phyloP scores from a whole-genome alignment of 129 eudicot species.

The Pittosporum tobira region DNA sequence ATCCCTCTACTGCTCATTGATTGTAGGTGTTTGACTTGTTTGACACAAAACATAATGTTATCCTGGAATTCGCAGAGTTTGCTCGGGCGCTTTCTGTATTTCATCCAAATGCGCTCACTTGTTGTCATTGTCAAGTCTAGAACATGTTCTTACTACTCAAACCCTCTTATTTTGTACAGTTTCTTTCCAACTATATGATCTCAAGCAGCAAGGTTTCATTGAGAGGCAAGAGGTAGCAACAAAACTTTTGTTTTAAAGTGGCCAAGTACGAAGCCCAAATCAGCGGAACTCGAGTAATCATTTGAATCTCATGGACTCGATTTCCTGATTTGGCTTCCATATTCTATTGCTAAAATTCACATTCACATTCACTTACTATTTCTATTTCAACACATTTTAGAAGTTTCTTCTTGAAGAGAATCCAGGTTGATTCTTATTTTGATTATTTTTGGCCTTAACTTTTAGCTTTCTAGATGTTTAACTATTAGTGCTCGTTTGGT shows the following conservation, averaged over 20 bases:
- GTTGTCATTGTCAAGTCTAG: no score
- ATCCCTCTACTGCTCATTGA: background rate
- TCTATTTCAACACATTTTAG: no score
- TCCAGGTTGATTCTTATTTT: no score
- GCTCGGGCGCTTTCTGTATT: constrained; percentile 90
- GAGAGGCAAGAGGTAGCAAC: constrained; percentile 79
- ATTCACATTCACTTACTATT: no score
- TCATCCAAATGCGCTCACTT: constrained; percentile 94
- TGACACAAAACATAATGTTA: constrained; percentile 82
- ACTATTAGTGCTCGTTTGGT: no score
- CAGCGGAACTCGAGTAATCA: background rate
- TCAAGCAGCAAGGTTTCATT: constrained; percentile 90
- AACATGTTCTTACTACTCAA: no score
- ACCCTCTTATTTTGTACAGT: constrained; percentile 41
- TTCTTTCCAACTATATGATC: constrained; percentile 86
- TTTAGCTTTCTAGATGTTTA: no score
- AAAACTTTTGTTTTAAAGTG: background rate
- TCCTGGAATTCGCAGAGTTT: constrained; percentile 80
- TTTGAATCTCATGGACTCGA: background rate
- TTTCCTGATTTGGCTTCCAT: background rate
- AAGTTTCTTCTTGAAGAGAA: no score
- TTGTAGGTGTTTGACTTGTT: constrained; percentile 83
- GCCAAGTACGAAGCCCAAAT: background rate
- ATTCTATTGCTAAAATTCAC: no score
- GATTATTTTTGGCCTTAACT: no score